Evolutionary conservation across 768 basidiomycete species (phyloP), one percentile per base, ranked within the genome.

Genomic region (Boletus coccyginus): DNA sequence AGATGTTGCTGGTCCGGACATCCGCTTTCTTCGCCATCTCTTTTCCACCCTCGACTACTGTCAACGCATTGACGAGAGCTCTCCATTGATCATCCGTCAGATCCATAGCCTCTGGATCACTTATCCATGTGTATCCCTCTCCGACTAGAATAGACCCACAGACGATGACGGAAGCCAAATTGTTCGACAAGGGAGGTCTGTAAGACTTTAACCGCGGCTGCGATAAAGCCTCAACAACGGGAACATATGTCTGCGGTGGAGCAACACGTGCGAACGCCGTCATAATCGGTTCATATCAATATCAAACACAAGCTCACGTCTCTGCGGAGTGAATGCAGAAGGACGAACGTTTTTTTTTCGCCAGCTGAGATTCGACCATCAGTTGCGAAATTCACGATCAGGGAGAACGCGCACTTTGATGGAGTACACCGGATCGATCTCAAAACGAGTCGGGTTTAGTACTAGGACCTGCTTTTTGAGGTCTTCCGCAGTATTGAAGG

Each of bases 241-340:
- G 79, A 82, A 76, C 97, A 99, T 71, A 99, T 96, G 53, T 82
- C 86, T 45, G 94, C 92, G 46, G 84, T 90, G 13, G 87, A 86
- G 75, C 97, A 99, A 73, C 97, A 99, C 1, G 94, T 98, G 46
- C 97, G 87, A 65, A 98, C 83, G 44, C 86, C 78, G 70, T 99
- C 96, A 74, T 99, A 99, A 74, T 99, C 97, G 16, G 97, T 96
- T n/a, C 97, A 99, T 98, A 74, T 99, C 97, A 70, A 99, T 98
- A 84, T 99, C 97, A 70, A 99, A 98, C 1, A 99, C 96, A 42
- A 99, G 87, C 70, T 98, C 97, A 56, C 97, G 88, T 60, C 84
- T 82, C 35, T 83, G 70, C 0, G 97, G 94, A 43, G 80, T 77
- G 62, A 98, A 87, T 1, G 79, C 79, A 3, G 75, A 73, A n/a